Percentiles rank a stretch among this genome's conserved stretches.
These are phyloP conservation scores for Coniella lustricola DNA, from an alignment of 2,329 filamentous ascomycete species.

Conservation along the genomic window DNA sequence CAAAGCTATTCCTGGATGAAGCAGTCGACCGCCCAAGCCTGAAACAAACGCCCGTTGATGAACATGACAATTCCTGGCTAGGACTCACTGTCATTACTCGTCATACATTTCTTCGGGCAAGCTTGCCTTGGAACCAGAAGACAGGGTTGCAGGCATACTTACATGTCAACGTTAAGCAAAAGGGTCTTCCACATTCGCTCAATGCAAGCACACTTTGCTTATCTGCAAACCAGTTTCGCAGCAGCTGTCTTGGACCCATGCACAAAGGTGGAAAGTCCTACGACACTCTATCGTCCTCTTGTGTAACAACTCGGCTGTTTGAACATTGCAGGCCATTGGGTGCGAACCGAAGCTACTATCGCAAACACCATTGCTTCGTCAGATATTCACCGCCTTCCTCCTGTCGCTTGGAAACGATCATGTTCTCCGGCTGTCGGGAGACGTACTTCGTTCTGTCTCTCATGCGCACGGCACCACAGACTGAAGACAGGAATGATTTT, in stretches of 20 bases:
- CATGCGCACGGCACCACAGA: no score
- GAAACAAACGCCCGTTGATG: no score
- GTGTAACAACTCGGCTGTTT: conserved; percentile 1
- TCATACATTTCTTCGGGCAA: no score
- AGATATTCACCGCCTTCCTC: no score
- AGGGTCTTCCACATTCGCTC: neutral
- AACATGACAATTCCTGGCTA: no score
- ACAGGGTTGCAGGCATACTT: no score
- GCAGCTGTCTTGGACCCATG: neutral
- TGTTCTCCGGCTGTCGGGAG: neutral
- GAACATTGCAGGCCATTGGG: neutral
- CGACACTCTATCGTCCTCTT: neutral
- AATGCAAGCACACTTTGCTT: neutral
- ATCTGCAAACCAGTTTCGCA: neutral
- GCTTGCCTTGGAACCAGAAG: no score
- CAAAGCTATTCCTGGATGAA: no score
- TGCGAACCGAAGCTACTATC: neutral
- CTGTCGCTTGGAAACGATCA: neutral
- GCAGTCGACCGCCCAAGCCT: no score
- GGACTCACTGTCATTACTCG: no score
- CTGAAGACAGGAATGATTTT: no score
- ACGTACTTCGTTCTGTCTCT: no score
- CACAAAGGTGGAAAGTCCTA: neutral
- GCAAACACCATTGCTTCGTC: neutral
- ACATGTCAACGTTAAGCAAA: neutral